Percentiles rank a stretch among this genome's conserved stretches.
Evolutionary conservation across 192 early-diverging fungal genomes (phyloP).

Genomic region (Allomyces javanicus): DNA sequence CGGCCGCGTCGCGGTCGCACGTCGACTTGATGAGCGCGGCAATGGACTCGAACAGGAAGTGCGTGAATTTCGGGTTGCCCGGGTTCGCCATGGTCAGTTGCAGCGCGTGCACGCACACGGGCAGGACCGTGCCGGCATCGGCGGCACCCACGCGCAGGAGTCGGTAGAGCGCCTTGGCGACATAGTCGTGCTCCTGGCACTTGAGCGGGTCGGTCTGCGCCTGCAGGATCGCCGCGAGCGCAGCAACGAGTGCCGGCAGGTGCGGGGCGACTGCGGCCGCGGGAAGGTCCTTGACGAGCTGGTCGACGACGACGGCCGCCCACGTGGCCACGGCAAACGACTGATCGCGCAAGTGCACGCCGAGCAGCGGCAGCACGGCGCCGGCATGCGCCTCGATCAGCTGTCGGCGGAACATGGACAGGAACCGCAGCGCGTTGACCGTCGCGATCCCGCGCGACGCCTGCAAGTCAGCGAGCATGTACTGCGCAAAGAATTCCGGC

Average conservation of each 20-base stretch:
- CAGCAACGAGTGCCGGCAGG: no score
- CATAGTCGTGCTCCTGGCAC: conserved; percentile 8
- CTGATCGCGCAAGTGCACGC: conserved; percentile 55
- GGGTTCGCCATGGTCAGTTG: conserved; percentile 43
- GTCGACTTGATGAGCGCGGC: conserved; percentile 70
- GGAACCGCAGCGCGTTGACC: conserved; percentile 29
- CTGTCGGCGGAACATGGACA: conserved; percentile 14
- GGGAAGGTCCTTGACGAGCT: neutral
- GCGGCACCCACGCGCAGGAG: neutral
- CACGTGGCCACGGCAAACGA: conserved; percentile 81
- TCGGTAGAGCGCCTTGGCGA: neutral
- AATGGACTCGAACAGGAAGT: conserved; percentile 87
- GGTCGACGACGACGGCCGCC: conserved; percentile 75
- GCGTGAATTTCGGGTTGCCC: conserved; percentile 93
- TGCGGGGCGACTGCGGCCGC: no score
- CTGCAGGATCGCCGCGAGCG: no score
- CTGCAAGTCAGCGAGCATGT: conserved; percentile 71
- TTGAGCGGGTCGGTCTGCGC: conserved; percentile 4
- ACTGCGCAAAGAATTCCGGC: conserved; percentile 55
- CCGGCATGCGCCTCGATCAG: conserved; percentile 58
- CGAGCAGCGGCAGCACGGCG: conserved; percentile 54
- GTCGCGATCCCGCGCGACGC: conserved; percentile 35
- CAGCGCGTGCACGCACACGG: neutral
- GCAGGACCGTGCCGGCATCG: neutral
- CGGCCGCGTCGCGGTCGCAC: conserved; percentile 42